Evolutionary conservation across 257 asterid genomes (phyloP).

Genomic region (Gardenia jasminoides): DNA sequence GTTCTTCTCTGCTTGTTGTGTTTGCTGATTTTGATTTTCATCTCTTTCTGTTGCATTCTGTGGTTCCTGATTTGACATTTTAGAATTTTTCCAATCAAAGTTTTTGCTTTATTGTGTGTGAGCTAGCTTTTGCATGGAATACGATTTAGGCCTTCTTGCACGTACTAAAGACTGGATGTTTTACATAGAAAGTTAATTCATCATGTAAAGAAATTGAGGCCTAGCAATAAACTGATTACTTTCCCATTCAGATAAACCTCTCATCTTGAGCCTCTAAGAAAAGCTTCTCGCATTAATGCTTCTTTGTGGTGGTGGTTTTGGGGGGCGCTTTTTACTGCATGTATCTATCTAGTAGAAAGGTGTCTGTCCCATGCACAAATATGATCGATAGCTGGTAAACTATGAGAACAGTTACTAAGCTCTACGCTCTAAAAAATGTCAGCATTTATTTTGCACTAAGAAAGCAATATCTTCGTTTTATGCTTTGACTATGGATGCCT

Average conservation of each 20-base stretch:
- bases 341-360: background rate
- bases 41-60: constrained; percentile 1
- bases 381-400: background rate
- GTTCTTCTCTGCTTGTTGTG: background rate
- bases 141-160: background rate
- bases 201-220: background rate
- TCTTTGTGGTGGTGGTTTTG: too few species aligned
- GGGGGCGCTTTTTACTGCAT: background rate
- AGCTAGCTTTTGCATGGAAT: background rate
- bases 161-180: background rate
- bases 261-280: background rate
- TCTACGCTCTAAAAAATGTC: background rate
- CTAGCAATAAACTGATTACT: background rate
- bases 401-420: background rate
- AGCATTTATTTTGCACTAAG: background rate
- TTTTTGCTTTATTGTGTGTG: background rate
- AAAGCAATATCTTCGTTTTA: background rate
- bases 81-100: background rate
- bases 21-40: background rate
- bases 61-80: background rate
- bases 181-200: background rate
- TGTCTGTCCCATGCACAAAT: background rate
- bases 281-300: background rate
- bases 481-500: background rate
- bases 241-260: background rate